A percentile compares a stretch with the other conserved stretches of the same genome.
These are phyloP conservation scores for Fusarium continuum DNA, from an alignment of 2,329 filamentous ascomycete species.

Conservation along the genomic window DNA sequence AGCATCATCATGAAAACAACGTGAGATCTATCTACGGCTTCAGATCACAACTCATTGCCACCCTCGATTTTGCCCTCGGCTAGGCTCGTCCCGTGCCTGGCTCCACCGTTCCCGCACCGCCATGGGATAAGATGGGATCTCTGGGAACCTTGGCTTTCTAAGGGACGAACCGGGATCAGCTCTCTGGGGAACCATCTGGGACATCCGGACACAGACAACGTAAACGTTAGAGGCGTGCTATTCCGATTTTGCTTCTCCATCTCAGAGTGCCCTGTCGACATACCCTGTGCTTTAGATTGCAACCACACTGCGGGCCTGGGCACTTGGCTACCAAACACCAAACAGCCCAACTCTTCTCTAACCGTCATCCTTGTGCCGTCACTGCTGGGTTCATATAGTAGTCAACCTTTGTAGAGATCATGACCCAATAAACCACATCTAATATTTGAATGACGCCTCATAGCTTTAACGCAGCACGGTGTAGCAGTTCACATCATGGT, in stretches of 20 bases:
- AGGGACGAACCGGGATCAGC: conserved; percentile 17
- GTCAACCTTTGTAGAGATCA: background rate
- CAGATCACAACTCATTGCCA: background rate
- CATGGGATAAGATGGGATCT: conserved; percentile 34
- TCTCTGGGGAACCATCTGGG: conserved; percentile 1
- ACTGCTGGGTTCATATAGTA: background rate
- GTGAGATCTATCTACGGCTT: background rate
- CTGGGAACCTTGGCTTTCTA: conserved; percentile 17
- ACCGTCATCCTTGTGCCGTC: conserved; percentile 7
- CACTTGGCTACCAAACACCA: conserved; percentile 4
- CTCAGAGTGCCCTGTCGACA: conserved; percentile 10
- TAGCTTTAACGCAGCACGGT: background rate
- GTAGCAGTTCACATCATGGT: background rate
- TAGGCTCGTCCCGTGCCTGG: conserved; percentile 43
- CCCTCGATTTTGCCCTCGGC: conserved; percentile 11
- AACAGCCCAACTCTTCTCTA: conserved; percentile 2
- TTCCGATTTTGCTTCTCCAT: conserved; percentile 16
- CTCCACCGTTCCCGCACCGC: conserved; percentile 38
- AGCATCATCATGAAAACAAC: background rate
- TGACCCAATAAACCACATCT: background rate
- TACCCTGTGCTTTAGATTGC: conserved; percentile 19
- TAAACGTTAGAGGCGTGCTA: conserved; percentile 8
- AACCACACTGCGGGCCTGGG: conserved; percentile 35
- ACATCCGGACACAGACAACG: conserved; percentile 5
- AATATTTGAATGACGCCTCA: background rate